Base-by-base conservation (phyloP, 192 early-diverging fungal species). In the Coemansia sp. region DNA sequence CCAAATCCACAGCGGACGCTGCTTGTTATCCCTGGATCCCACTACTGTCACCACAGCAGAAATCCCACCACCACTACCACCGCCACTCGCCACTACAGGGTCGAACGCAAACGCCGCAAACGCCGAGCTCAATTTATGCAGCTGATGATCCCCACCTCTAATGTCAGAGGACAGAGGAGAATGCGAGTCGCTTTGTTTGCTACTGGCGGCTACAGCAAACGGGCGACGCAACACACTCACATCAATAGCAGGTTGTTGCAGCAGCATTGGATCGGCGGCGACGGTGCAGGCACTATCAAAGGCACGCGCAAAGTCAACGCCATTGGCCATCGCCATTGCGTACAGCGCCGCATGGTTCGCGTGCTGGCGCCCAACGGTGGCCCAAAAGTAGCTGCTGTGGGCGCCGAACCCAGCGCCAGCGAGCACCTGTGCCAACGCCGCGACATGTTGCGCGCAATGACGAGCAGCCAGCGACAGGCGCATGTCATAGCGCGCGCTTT, bases 101-200 rank as follows among this genome's bases (percentile, higher is more conserved):
- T 70, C 72, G 42, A 74, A 74, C 19, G 72, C 77, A 74, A 74
- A 74, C 12, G 72, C 77, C 1, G 62, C 11, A 45, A 74, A 74
- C 47, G 68, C 68, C 15, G 68, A 42, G 41, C 65, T 68, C 5
- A 40, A 45, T 4, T 43, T 38, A 3, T 54, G 41, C 11, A 32
- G 62, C 2, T 46, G 27, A 25, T 39, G 3, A 0, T 27, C 25
- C 40, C 20, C 10, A 40, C 32, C 22, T 17, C 10, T 42, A 49
- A 10, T 8, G 15, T 3, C 47, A 47, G 10, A 6, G 14, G 22
- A 11, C 11, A 0, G 47, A 25, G 12, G 47, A 25, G 4, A 27
- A 12, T 11, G n/a, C n/a, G n/a, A 51, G 10, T 14, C 1, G 7
- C 45, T 10, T 25, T 47, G 24, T n/a, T n/a, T n/a, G n/a, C n/a